Base-by-base conservation (phyloP, 139 green algal species). In the Chlorella ohadii region DNA sequence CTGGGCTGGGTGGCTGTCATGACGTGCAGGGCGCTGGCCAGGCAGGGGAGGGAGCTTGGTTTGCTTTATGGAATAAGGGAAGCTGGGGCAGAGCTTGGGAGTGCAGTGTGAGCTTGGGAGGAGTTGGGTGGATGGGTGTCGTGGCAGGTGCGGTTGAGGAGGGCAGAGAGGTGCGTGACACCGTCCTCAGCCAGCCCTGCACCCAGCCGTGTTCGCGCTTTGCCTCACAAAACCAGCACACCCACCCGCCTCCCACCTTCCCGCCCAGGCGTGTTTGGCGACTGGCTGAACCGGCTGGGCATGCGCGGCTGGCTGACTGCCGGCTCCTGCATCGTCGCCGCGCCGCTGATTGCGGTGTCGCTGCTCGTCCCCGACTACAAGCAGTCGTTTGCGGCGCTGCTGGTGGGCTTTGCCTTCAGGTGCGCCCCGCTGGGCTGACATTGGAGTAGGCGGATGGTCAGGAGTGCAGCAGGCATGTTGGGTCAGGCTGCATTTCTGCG, bases 321-420 rank as follows among this genome's bases (percentile, higher is more conserved):
- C n/a, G 94, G 91, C 13, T 91, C 92, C 19, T 94, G 90, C 36
- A 76, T 94, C 28, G 76, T 89, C 7, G 92, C 94, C 5, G 92
- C 93, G 1, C 95, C 95, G 13, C 83, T 94, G 59, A 90, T 98
- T n/a, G 91, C 89, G 2, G 56, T 71, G 22, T 95, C 89, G 15
- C 80, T 96, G 51, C 86, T 96, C 20, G 91, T 93, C 11, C 78
- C 87, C 4, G 86, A 91, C 55, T 88, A 93, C 72, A 77, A 92
- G 57, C 82, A 91, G 38, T 96, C 92, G 28, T 96, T 97, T 87
- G 84, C 88, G 19, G 91, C 91, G 28, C 89, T 98, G 77, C 73
- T 98, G 38, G 84, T 83, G 63, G 78, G 78, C 78, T 83, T 83
- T 83, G 78, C 78, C 16, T 41, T 83, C 28, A 83, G 76, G 76